A percentile compares a stretch with the other conserved stretches of the same genome.
Evolutionary conservation across 768 basidiomycete genomes (phyloP).

Genomic region (Erythrobasidium yunnanense): DNA sequence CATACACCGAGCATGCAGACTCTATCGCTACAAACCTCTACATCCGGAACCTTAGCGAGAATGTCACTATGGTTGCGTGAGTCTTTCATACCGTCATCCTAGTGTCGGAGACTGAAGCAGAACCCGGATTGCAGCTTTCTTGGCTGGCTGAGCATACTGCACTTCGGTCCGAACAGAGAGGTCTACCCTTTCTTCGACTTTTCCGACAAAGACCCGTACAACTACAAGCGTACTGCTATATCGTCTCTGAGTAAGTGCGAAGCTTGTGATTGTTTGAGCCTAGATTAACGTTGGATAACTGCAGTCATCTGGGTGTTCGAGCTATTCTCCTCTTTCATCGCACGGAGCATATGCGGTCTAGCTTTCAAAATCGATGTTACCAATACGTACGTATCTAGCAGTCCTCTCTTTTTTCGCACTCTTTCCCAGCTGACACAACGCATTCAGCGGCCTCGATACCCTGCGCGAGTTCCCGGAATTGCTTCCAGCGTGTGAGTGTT

Average conservation of each 20-base stretch:
- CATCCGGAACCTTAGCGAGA: conserved; percentile 44
- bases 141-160: conserved; percentile 43
- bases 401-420: background rate
- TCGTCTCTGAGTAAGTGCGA: conserved; percentile 38
- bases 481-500: conserved; percentile 24
- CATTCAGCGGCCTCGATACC: conserved; percentile 43
- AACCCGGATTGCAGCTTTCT: conserved; percentile 31
- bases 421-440: background rate
- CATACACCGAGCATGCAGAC: conserved; percentile 42
- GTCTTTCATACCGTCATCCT: background rate
- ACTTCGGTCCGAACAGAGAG: conserved; percentile 44
- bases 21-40: conserved; percentile 38
- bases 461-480: conserved; percentile 44
- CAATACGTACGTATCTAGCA: conserved; percentile 24
- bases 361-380: conserved; percentile 43
- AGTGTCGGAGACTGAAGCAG: background rate
- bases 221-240: conserved; percentile 43
- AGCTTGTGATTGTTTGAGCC: too few relatives aligned
- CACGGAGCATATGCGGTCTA: conserved; percentile 39
- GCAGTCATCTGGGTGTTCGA: conserved; percentile 44
- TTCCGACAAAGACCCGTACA: conserved; percentile 44
- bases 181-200: conserved; percentile 47
- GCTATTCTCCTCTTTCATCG: conserved; percentile 42
- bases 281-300: background rate
- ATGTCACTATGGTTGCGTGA: conserved; percentile 40